Evolutionary conservation across 345 rosid genomes (phyloP), one percentile per base, ranked within the genome.

Genomic region (Pseudoturritis turrita): DNA sequence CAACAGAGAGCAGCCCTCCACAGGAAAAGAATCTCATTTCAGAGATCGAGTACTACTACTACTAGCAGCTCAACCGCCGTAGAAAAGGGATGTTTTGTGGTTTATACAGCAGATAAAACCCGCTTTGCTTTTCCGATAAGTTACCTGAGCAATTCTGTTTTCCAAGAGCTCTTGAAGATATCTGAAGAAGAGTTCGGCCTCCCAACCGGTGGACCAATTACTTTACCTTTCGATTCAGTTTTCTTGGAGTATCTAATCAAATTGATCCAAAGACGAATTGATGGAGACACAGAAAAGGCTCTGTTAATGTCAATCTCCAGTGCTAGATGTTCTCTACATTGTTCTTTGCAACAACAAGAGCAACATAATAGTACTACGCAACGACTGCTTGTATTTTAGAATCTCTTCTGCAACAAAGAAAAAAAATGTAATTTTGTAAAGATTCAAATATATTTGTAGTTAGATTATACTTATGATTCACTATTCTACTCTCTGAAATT

Each of bases 161-260:
- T 81, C 43, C 63, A 61, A 65, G 77, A 81, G 59, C 79, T 83
- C 33, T 49, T 81, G 50, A 78, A 35, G 18, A 74, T 81, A 10
- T 70, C 82, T 6, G 84, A 77, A 65, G 81, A 83, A 68, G 84
- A 71, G 29, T 77, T 76, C 21, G 80, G 84, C 1, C 54, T 74
- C 1, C 55, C 81, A 0, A 71, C 49, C 0, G 41, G 12, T 3
- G 72, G 78, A 12, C 77, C 83, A 21, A 81, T 79, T 53, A 65
- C 29, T 0, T 61, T 80, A 29, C 77, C 79, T 2, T 76, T 73
- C 6, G 72, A 81, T 49, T 76, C 78, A 0, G 26, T 13, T 18
- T 75, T 73, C 50, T 9, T 78, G 75, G 60, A 60, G 62, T 77
- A 77, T 69, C 79, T 67, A 4, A 68, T 77, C 64, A 71, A 28